phyloP scores from a whole-genome alignment of 176 grass and related monocot genomes.

The Raddia distichophylla region DNA sequence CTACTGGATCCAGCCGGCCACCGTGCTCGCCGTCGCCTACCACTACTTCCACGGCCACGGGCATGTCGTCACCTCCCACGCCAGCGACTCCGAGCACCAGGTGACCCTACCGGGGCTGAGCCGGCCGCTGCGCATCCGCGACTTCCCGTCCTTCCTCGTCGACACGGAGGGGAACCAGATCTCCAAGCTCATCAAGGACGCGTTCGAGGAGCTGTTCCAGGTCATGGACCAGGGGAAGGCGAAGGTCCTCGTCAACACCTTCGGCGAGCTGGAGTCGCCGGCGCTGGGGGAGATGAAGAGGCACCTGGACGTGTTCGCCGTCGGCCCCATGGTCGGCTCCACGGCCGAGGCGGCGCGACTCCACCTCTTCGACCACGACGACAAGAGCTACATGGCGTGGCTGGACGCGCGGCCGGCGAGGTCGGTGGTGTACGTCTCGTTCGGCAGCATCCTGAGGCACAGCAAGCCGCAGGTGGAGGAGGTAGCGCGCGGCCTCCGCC shows the following conservation, averaged over 20 bases:
- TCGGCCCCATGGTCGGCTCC: constrained; percentile 23
- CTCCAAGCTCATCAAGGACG: neutral
- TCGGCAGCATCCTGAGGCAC: constrained; percentile 53
- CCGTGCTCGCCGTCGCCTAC: constrained; percentile 36
- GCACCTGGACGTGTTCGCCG: constrained; percentile 14
- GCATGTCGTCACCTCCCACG: constrained; percentile 21
- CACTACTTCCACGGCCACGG: constrained; percentile 56
- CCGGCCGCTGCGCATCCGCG: constrained; percentile 22
- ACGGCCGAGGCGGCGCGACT: neutral
- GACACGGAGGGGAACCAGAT: neutral
- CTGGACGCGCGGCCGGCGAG: constrained; percentile 27
- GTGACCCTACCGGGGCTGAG: constrained; percentile 31
- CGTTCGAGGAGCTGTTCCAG: neutral
- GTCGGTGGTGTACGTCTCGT: constrained; percentile 71
- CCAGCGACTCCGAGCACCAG: neutral
- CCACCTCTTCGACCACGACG: constrained; percentile 7
- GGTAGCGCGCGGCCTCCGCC: constrained; percentile 25
- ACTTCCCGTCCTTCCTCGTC: constrained; percentile 46
- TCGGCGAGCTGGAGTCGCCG: constrained; percentile 32
- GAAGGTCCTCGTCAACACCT: constrained; percentile 44
- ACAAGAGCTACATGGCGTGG: constrained; percentile 55
- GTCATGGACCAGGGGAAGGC: neutral
- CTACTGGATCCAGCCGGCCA: constrained; percentile 58
- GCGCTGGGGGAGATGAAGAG: neutral
- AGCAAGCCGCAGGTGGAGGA: constrained; percentile 54